Conservation (phyloP, 2,329 filamentous ascomycete genomes). For the Neoascochyta sp. region DNA sequence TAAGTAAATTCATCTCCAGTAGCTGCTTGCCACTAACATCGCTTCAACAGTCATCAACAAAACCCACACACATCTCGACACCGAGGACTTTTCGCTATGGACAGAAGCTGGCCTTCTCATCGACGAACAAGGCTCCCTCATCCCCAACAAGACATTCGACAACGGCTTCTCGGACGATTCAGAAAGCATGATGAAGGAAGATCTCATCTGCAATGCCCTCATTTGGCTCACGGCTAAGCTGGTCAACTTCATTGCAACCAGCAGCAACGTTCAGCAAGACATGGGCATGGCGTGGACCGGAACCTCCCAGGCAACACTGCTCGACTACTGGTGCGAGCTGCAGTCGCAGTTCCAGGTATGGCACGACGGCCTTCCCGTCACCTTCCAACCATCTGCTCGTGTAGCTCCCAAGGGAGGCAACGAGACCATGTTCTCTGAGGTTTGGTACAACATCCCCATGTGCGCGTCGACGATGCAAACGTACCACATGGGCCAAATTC, state of each 20-base stretch:
- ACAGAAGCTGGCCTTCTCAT: slow-evolving; percentile 60
- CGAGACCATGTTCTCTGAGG: slow-evolving; percentile 49
- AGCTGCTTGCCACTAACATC: slow-evolving; percentile 5
- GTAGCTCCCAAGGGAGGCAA: slow-evolving; percentile 39
- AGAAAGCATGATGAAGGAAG: slow-evolving; percentile 56
- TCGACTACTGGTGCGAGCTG: slow-evolving; percentile 54
- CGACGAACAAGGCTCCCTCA: slow-evolving; percentile 51
- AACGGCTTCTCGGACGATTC: slow-evolving; percentile 44
- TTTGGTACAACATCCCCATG: slow-evolving; percentile 62
- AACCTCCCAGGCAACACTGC: slow-evolving; percentile 49
- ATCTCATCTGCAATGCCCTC: slow-evolving; percentile 61
- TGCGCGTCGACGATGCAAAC: slow-evolving; percentile 64
- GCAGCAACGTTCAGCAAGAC: slow-evolving; percentile 48
- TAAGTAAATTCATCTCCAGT: slow-evolving; percentile 29
- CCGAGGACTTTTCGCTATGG: slow-evolving; percentile 61
- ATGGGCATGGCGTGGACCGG: slow-evolving; percentile 41
- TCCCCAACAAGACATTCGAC: slow-evolving; percentile 43
- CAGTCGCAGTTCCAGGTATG: slow-evolving; percentile 57
- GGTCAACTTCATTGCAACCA: slow-evolving; percentile 60
- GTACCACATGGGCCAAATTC: slow-evolving; percentile 62
- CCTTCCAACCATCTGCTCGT: slow-evolving; percentile 56
- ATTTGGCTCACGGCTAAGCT: slow-evolving; percentile 65
- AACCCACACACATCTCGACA: slow-evolving; percentile 57
- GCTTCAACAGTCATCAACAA: slow-evolving; percentile 55
- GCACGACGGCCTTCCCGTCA: slow-evolving; percentile 57